Evolutionary conservation across 306 rosid species (phyloP).

Genomic region (Astragalus membranaceus): DNA sequence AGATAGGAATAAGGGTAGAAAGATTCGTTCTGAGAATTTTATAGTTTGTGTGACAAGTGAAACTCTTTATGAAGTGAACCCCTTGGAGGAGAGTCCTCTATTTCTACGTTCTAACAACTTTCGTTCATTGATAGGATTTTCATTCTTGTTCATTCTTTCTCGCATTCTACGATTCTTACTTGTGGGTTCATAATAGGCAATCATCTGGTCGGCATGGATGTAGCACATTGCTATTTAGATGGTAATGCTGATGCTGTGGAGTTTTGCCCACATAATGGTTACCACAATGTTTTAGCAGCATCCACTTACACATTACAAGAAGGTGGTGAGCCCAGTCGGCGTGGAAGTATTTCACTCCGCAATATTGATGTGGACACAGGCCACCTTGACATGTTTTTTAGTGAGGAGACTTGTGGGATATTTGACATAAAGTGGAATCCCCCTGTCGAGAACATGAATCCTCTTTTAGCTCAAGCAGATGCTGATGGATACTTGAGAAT

Average conservation of each 20-base stretch:
- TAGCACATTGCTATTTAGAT: slow-evolving; percentile 62
- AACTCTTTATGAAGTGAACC: not conserved
- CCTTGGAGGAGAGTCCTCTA: not conserved
- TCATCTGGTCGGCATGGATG: slow-evolving; percentile 42
- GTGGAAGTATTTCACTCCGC: slow-evolving; percentile 76
- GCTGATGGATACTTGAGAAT: slow-evolving; percentile 80
- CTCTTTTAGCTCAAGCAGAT: slow-evolving; percentile 70
- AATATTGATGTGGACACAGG: slow-evolving; percentile 30
- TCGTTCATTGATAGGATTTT: not conserved
- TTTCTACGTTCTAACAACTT: not conserved
- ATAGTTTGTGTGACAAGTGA: not conserved
- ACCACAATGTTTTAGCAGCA: slow-evolving; percentile 58
- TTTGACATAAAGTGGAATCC: slow-evolving; percentile 89
- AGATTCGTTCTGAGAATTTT: not conserved
- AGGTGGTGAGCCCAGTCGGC: slow-evolving; percentile 55
- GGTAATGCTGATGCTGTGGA: slow-evolving; percentile 92
- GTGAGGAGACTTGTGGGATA: slow-evolving; percentile 52
- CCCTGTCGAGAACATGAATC: slow-evolving; percentile 29
- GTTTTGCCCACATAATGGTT: slow-evolving; percentile 63
- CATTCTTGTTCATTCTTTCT: not conserved
- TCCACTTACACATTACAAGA: slow-evolving; percentile 78
- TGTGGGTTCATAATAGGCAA: not conserved
- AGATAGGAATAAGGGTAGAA: not conserved
- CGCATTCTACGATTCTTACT: not conserved
- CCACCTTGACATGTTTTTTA: slow-evolving; percentile 40